A percentile compares a stretch with the other conserved stretches of the same genome.
phyloP scores from a whole-genome alignment of 805 yeast genomes.

The Ogataea degrootiae region DNA sequence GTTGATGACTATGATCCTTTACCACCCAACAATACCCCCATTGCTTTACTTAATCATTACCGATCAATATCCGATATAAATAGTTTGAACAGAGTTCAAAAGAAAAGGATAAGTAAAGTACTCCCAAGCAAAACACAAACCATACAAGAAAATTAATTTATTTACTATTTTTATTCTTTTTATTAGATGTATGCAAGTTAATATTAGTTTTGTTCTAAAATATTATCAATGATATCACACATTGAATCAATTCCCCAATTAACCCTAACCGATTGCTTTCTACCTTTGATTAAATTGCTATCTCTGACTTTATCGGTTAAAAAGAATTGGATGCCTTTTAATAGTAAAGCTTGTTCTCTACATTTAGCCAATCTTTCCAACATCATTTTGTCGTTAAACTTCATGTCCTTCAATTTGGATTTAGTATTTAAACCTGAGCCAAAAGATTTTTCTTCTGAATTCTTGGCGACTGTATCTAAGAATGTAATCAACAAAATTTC shows the following conservation, averaged over 20 bases:
- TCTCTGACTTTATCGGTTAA: slow-evolving; percentile 41
- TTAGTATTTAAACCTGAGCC: slow-evolving; percentile 38
- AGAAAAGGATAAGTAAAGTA: no score
- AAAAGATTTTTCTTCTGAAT: slow-evolving; percentile 45
- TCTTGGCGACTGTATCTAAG: slow-evolving; percentile 59
- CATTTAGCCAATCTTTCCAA: slow-evolving; percentile 42
- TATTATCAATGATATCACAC: slow-evolving; percentile 48
- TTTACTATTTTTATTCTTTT: background rate
- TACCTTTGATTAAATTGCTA: slow-evolving; percentile 48
- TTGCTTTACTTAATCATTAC: no score
- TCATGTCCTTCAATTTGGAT: slow-evolving; percentile 25
- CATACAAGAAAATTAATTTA: no score
- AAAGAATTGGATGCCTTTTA: slow-evolving; percentile 66
- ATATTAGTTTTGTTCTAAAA: slow-evolving; percentile 8
- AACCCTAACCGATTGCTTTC: slow-evolving; percentile 51
- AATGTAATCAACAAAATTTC: slow-evolving; percentile 71
- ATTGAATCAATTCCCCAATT: slow-evolving; percentile 62
- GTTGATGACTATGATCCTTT: slow-evolving; percentile 8
- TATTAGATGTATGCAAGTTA: background rate
- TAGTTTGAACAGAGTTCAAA: no score
- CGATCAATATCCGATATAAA: no score
- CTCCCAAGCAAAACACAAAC: no score
- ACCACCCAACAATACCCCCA: no score
- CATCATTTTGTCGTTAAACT: slow-evolving; percentile 30
- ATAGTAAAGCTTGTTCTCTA: slow-evolving; percentile 50